Conservation (phyloP, 1,284 basidiomycete species). For the Inonotus obliquus region DNA sequence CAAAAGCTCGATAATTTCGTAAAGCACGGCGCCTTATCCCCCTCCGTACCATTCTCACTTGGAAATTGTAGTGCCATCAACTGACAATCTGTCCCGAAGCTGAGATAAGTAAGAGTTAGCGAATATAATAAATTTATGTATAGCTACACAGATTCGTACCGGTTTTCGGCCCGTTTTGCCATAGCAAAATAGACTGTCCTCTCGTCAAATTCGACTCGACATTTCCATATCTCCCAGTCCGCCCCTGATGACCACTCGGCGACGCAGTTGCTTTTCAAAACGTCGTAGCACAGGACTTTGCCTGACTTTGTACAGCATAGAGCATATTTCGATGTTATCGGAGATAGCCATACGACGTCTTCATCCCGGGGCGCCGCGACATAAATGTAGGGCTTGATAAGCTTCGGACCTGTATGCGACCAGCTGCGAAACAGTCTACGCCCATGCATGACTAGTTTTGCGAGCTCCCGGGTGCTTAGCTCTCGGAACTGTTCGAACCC, state of each 20-base stretch:
- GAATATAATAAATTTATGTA: background rate
- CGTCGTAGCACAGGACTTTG: slow-evolving; percentile 74
- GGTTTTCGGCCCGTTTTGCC: slow-evolving; percentile 55
- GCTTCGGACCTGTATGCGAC: slow-evolving; percentile 19
- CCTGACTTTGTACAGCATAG: slow-evolving; percentile 70
- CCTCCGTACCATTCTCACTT: slow-evolving; percentile 16
- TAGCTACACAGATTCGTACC: background rate
- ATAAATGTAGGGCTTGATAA: slow-evolving; percentile 51
- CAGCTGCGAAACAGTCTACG: slow-evolving; percentile 43
- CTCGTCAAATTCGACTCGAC: slow-evolving; percentile 67
- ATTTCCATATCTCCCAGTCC: slow-evolving; percentile 73
- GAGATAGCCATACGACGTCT: slow-evolving; percentile 70
- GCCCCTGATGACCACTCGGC: slow-evolving; percentile 63
- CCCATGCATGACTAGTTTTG: slow-evolving; percentile 56
- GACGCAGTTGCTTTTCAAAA: slow-evolving; percentile 50
- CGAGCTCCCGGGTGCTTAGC: slow-evolving; percentile 52
- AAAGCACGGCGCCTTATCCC: slow-evolving; percentile 36
- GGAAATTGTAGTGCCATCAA: slow-evolving; percentile 17
- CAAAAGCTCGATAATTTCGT: slow-evolving; percentile 53
- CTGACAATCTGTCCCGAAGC: slow-evolving; percentile 17
- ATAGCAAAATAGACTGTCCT: slow-evolving; percentile 69
- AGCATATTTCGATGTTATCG: slow-evolving; percentile 67
- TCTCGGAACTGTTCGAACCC: slow-evolving; percentile 65
- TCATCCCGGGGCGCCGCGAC: slow-evolving; percentile 58
- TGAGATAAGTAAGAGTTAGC: background rate